phyloP scores from a whole-genome alignment of 192 early-diverging fungal species.

The Umbelopsis ramanniana region DNA sequence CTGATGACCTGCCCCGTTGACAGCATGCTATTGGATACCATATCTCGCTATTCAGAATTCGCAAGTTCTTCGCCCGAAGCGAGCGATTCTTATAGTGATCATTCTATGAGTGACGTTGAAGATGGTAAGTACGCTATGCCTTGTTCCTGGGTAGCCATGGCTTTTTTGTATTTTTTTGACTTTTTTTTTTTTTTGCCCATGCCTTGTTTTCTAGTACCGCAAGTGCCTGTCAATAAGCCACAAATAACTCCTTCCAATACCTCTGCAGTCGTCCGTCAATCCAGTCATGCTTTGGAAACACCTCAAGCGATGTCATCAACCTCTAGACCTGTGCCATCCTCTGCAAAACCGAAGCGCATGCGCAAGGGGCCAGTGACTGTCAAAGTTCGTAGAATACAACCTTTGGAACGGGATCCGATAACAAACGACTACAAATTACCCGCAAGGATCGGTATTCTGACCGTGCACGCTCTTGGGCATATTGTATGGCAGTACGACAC shows the following conservation, averaged over 20 bases:
- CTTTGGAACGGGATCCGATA: conserved; percentile 53
- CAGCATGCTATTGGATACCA: conserved; percentile 27
- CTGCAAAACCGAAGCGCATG: conserved; percentile 34
- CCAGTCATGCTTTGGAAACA: background rate
- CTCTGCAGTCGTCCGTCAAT: background rate
- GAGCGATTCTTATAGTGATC: conserved; percentile 22
- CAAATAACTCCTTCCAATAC: background rate
- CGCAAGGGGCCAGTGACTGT: conserved; percentile 23
- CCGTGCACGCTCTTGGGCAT: conserved; percentile 68
- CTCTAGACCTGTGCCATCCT: background rate
- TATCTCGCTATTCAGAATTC: conserved; percentile 8
- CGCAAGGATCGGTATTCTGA: conserved; percentile 78
- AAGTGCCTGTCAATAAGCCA: conserved; percentile 10
- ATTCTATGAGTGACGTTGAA: conserved; percentile 17
- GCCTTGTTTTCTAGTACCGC: conserved; percentile 17
- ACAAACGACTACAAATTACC: conserved; percentile 77
- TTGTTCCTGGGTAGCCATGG: background rate
- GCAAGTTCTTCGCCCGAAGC: conserved; percentile 5
- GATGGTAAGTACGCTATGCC: conserved; percentile 1
- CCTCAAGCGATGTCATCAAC: background rate
- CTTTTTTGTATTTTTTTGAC: background rate
- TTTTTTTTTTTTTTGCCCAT: background rate
- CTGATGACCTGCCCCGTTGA: background rate
- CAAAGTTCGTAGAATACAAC: conserved; percentile 47
- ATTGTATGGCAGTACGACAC: conserved; percentile 74